Conservation (phyloP, 192 early-diverging fungal species). For the Gryganskiella cystojenkinii region DNA sequence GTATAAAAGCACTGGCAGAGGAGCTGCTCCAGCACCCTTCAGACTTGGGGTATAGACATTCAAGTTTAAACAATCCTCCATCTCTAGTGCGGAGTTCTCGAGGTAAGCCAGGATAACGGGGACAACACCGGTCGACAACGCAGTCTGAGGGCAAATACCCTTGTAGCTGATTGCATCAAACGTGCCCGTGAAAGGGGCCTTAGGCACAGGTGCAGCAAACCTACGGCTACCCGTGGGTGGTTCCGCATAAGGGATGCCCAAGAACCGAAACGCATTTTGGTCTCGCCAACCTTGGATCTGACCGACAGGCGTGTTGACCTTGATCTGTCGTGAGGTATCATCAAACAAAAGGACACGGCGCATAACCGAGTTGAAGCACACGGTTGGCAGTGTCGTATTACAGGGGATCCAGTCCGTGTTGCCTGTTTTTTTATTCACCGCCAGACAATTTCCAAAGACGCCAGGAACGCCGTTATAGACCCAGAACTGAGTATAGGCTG, state of each 20-base stretch:
- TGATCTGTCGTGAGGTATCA: constrained; percentile 47
- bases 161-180: constrained; percentile 39
- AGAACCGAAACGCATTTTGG: constrained; percentile 41
- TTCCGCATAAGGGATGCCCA: constrained; percentile 64
- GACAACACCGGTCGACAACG: constrained; percentile 34
- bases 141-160: constrained; percentile 38
- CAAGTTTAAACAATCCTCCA: constrained; percentile 67
- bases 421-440: constrained; percentile 40
- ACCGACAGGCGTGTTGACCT: constrained; percentile 40
- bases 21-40: constrained; percentile 13
- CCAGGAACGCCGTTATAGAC: constrained; percentile 40
- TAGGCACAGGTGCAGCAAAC: constrained; percentile 57
- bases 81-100: constrained; percentile 35
- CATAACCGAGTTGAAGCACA: constrained; percentile 39
- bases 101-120: constrained; percentile 22
- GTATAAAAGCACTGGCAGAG: constrained; percentile 70
- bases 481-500: constrained; percentile 35
- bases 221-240: constrained; percentile 54
- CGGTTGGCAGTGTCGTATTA: constrained; percentile 19
- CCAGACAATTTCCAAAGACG: constrained; percentile 30
- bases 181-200: constrained; percentile 18
- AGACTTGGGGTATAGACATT: constrained; percentile 63
- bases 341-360: constrained; percentile 40
- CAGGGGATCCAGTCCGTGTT: constrained; percentile 43
- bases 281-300: constrained; percentile 39